Base-by-base conservation (phyloP, 257 asterid genomes). In the Forsythia suspensa region DNA sequence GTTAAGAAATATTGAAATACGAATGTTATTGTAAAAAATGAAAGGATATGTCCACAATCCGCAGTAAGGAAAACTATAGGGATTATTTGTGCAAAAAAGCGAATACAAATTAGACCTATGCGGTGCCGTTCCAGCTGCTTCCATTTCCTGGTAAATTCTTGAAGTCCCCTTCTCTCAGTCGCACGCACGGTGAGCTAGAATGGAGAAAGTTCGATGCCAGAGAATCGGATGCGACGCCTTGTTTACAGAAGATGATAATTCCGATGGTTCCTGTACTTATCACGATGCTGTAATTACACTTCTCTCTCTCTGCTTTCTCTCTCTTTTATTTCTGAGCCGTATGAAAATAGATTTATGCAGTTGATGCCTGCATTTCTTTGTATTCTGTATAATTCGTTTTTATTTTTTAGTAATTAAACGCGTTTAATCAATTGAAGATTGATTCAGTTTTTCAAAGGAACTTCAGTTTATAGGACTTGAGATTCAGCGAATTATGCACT, bases 191-290 rank as follows among this genome's bases (percentile, higher is more conserved):
- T 13, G 81, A n/a, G 67, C 57, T 77, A 39, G 69, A 76, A 93
- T 93, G 97, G 94, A 81, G 90, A 93, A 87, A 86, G 83, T 93
- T 82, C 95, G 89, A 46, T 93, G 98, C 88, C 92, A 91, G 90
- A 89, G 97, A 84, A 90, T 91, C 84, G 92, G 97, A 34, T 93
- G 98, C 91, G 71, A 87, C 73, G 97, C 97, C 37, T 73, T 82
- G 41, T 93, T 93, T 82, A 84, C 92, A 1, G 95, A 84, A 46
- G 93, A 91, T 74, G 88, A 89, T 67, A 94, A 92, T 75, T 91
- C 91, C 3, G 94, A 90, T 1, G 92, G 86, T 34, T 92, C 91
- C 55, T 92, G 97, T 80, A 84, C 91, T 81, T 94, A 84, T 74
- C 98, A 92, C 55, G 93, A 82, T 15, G 71, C 96, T 24, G 98